Evolutionary conservation across 305 asterid species (phyloP), one percentile per base, ranked within the genome.

Genomic region (Solanum hybrid): DNA sequence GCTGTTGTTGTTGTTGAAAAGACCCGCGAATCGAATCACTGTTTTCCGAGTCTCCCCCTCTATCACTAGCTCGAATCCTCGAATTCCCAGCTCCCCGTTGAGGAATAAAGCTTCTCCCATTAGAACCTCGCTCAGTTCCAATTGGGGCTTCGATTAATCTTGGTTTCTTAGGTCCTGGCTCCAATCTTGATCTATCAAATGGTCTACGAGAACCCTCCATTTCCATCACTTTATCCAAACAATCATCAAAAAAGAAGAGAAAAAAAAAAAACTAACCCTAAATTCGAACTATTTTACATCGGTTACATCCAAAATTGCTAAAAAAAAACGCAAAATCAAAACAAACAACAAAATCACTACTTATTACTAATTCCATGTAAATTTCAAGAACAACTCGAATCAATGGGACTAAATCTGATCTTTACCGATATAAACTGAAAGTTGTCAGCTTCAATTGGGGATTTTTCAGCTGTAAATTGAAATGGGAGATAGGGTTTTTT

Each of bases 131-230:
- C 5, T 73, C 79, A 73, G 79, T 32, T 75, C 80, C 80, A 90
- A 76, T 32, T 9, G 85, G 56, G 85, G 35, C 91, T 90, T 94
- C 95, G 3, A 76, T 60, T 66, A 96, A 95, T 93, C 98, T 93
- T 46, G 96, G 97, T 90, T 96, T 97, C 94, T 97, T 97, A 92
- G 92, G 89, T 71, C 98, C 99, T 73, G 94, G 97, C 34, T 95
- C 97, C n/a, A 88, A 34, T 10, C 89, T 88, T 66, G 89, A 88
- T 88, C 89, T 88, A 81, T 88, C 89, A 77, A 88, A 88, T n/a
- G 89, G 89, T 34, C 89, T 88, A 51, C 89, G 60, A 51, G 89
- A 88, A 77, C 85, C 75, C 17, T 88, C 86, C 89, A 88, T 88
- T 72, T 88, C 89, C 89, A 88, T 88, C 60, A 51, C 40, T 76